A percentile compares a stretch with the other conserved stretches of the same genome.
These are phyloP conservation scores for Magnaporthales sp. DNA, from an alignment of 2,329 filamentous ascomycete species.

Conservation along the genomic window DNA sequence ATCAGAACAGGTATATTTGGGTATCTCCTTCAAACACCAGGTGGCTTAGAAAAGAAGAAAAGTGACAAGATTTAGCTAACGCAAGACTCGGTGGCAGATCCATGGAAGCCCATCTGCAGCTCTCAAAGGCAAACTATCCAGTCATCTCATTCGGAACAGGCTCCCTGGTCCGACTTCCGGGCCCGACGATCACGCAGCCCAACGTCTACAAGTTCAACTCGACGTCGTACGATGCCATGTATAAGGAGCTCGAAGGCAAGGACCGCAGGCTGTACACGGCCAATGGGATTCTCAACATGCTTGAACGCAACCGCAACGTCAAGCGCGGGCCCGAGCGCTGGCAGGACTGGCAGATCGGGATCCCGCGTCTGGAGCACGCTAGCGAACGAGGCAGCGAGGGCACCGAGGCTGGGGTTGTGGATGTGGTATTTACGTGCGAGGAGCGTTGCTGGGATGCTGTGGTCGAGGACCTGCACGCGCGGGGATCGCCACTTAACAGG, in stretches of 20 bases:
- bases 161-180: constrained; percentile 85
- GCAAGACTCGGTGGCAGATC: constrained; percentile 41
- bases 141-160: constrained; percentile 97
- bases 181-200: constrained; percentile 82
- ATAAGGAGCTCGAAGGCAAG: constrained; percentile 79
- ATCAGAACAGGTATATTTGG: constrained; percentile 74
- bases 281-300: constrained; percentile 93
- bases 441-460: constrained; percentile 98
- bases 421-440: constrained; percentile 94
- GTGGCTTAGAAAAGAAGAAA: not conserved
- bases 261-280: constrained; percentile 80
- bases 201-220: constrained; percentile 99
- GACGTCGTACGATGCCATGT: constrained; percentile 91
- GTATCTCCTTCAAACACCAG: not conserved
- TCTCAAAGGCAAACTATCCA: constrained; percentile 81
- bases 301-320: constrained; percentile 81
- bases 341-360: constrained; percentile 92
- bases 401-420: constrained; percentile 81
- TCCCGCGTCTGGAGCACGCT: constrained; percentile 69
- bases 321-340: constrained; percentile 96
- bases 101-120: constrained; percentile 98
- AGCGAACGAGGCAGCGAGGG: constrained; percentile 71
- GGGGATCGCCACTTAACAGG: constrained; percentile 78
- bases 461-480: constrained; percentile 80
- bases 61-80: not conserved